Evolutionary conservation across 768 basidiomycete genomes (phyloP), one percentile per base, ranked within the genome.

Genomic region (Grammothele lineata): DNA sequence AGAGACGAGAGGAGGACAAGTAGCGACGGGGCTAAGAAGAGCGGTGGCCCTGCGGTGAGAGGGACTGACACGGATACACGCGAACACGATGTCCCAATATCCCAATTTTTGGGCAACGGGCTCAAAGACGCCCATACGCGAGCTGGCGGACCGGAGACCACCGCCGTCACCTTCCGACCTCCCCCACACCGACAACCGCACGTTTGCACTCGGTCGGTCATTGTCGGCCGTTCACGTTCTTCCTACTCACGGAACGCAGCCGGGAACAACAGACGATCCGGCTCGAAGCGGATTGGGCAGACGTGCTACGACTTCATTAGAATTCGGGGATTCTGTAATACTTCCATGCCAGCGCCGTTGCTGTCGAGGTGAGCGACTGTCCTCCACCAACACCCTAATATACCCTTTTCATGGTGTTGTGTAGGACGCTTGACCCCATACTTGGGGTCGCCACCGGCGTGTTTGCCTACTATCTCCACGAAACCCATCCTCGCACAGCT

Each of bases 401-500:
- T 3, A 4, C 34, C 9, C 30, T 14, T 23, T 32, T 46, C n/a
- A 39, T n/a, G 15, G 21, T 5, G 17, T 3, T 23, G 12, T 32
- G 17, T 51, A 92, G 88, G 22, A 62, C 75, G 1, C 56, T 89
- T 4, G 90, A 92, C 64, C 81, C 85, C 4, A 46, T 87, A 14
- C 66, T 92, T 33, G 90, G 88, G 6, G 66, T 90, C 43, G 83
- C 89, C 59, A 90, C 88, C 1, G 90, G 90, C 11, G 62, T 78
- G 33, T 65, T 90, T 35, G 90, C 90, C 5, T 92, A 81, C 62
- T 82, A 87, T 62, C 77, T 92, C 30, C 78, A 86, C 62, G 89
- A 92, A 62, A 83, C 72, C 23, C 80, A 92, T 63, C 90, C 89
- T 5, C 80, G 89, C 32, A 86, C 81, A 4, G 81, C 76, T 8